Conservation (phyloP, 805 yeast genomes). For the Ogataea haglerorum region DNA sequence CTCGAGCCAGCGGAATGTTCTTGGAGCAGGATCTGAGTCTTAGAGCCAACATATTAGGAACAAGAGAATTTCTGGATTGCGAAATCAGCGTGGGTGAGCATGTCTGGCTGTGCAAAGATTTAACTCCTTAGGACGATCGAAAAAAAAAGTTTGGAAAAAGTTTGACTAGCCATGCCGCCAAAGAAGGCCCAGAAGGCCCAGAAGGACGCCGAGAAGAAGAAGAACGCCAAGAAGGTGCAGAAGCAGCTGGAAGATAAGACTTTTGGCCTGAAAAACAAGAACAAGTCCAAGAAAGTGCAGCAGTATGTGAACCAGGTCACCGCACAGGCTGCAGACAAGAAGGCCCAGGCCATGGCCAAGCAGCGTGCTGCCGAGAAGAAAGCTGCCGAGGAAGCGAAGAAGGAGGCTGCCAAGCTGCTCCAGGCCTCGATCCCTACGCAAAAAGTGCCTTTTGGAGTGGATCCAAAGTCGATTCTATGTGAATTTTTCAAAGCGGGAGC, state of each 20-base stretch:
- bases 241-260: conserved; percentile 79
- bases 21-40: conserved; percentile 16
- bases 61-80: conserved; percentile 9
- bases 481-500: conserved; percentile 79
- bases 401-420: conserved; percentile 78
- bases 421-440: conserved; percentile 65
- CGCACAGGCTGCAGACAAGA: conserved; percentile 51
- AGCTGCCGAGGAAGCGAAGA: conserved; percentile 85
- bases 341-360: conserved; percentile 49
- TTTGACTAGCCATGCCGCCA: conserved; percentile 60
- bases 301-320: conserved; percentile 65
- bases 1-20: conserved; percentile 3
- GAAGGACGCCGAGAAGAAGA: conserved; percentile 59
- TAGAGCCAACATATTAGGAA: conserved; percentile 15
- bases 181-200: conserved; percentile 50
- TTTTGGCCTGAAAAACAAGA: conserved; percentile 93
- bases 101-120: conserved; percentile 11
- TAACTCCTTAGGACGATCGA: neutral
- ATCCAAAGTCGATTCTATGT: conserved; percentile 92
- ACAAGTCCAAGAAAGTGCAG: conserved; percentile 90
- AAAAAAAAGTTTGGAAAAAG: conserved; percentile 13
- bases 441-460: conserved; percentile 94
- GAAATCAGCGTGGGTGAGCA: conserved; percentile 14
- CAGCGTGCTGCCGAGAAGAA: conserved; percentile 83
- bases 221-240: conserved; percentile 54